Percentiles rank a stretch among this genome's conserved stretches.
These are phyloP conservation scores for Exophiala spinifera DNA, from an alignment of 2,329 filamentous ascomycete species.

Conservation along the genomic window DNA sequence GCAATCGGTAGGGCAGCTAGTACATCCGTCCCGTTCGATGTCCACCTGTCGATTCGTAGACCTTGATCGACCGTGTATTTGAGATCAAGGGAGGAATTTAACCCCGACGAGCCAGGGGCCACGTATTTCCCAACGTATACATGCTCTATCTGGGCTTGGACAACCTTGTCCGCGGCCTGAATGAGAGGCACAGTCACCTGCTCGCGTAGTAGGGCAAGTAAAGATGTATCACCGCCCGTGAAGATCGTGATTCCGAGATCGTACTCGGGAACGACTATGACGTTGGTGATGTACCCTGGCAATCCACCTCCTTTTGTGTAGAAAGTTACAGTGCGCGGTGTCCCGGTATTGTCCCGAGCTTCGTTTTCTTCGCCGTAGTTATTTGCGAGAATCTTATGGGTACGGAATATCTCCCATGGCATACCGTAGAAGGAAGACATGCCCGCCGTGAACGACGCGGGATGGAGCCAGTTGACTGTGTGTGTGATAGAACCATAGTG, in stretches of 20 bases:
- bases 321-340: conserved; percentile 36
- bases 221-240: conserved; percentile 24
- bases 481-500: conserved; percentile 42
- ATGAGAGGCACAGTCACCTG: conserved; percentile 23
- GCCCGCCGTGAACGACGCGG: conserved; percentile 38
- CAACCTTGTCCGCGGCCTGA: conserved; percentile 24
- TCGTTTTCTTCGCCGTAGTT: conserved; percentile 29
- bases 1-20: neutral
- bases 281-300: conserved; percentile 42
- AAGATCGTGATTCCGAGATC: conserved; percentile 50
- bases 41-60: conserved; percentile 17
- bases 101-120: neutral
- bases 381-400: conserved; percentile 36
- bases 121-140: conserved; percentile 17
- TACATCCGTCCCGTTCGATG: conserved; percentile 26
- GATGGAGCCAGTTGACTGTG: conserved; percentile 45
- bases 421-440: conserved; percentile 44
- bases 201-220: conserved; percentile 16
- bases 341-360: conserved; percentile 28
- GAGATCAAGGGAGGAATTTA: conserved; percentile 23
- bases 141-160: conserved; percentile 10
- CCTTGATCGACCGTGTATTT: conserved; percentile 24
- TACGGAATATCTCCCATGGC: conserved; percentile 49
- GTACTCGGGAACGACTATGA: conserved; percentile 44
- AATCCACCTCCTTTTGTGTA: conserved; percentile 46